Conservation (phyloP, 495 filamentous ascomycete genomes). For the Lasiosphaeria miniovina region DNA sequence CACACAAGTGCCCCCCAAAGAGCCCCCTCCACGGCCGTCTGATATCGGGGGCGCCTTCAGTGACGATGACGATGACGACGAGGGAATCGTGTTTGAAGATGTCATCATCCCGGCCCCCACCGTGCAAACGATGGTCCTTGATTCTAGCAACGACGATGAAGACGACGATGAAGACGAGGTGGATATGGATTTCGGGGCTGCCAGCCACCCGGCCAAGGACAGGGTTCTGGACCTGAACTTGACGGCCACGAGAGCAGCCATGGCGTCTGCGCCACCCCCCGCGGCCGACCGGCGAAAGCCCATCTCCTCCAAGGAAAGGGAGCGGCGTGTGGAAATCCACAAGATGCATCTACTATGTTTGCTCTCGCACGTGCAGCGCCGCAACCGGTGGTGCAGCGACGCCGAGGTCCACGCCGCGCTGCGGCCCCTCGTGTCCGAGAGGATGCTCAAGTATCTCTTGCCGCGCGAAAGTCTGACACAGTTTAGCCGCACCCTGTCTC, state of each 20-base stretch:
- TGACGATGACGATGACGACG: slow-evolving; percentile 33
- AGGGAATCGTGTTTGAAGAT: slow-evolving; percentile 37
- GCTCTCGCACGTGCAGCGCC: slow-evolving; percentile 65
- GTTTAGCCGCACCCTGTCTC: slow-evolving; percentile 64
- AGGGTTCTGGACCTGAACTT: slow-evolving; percentile 56
- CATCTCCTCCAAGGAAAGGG: slow-evolving; percentile 67
- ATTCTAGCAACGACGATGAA: slow-evolving; percentile 31
- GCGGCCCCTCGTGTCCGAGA: slow-evolving; percentile 57
- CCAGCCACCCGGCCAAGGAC: neutral
- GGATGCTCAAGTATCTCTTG: slow-evolving; percentile 59
- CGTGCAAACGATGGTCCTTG: slow-evolving; percentile 26
- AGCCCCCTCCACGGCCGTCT: slow-evolving; percentile 1
- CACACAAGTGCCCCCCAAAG: slow-evolving; percentile 6
- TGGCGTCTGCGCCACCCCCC: slow-evolving; percentile 24
- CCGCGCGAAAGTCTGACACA: slow-evolving; percentile 63
- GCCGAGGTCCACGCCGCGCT: slow-evolving; percentile 57
- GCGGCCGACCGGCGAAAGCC: slow-evolving; percentile 53
- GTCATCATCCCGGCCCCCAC: slow-evolving; percentile 28
- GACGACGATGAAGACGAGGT: slow-evolving; percentile 40
- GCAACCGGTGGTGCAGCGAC: slow-evolving; percentile 91
- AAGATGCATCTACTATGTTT: slow-evolving; percentile 84
- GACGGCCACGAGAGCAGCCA: slow-evolving; percentile 39
- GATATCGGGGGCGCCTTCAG: slow-evolving; percentile 31
- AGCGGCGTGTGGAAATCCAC: slow-evolving; percentile 70
- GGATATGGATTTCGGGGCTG: slow-evolving; percentile 22